phyloP scores from a whole-genome alignment of 495 filamentous ascomycete species.

The Aspergillus nidulans region DNA sequence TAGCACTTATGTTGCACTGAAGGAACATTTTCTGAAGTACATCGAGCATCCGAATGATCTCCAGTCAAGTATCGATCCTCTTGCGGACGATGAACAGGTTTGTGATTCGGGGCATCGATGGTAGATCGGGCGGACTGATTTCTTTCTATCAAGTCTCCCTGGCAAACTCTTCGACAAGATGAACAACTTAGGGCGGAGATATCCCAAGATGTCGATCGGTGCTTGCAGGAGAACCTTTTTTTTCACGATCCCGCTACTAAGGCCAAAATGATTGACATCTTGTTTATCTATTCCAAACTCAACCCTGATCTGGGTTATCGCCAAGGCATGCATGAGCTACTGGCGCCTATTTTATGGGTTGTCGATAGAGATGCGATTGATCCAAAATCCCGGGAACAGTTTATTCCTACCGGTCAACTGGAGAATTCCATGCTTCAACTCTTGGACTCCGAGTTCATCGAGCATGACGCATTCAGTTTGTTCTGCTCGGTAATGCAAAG shows the following conservation, averaged over 20 bases:
- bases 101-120: constrained; percentile 24
- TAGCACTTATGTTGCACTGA: constrained; percentile 65
- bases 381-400: constrained; percentile 23
- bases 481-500: constrained; percentile 83
- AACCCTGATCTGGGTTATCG: constrained; percentile 85
- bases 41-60: constrained; percentile 80
- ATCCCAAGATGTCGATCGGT: constrained; percentile 88
- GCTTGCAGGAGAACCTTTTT: constrained; percentile 86
- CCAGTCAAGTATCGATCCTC: constrained; percentile 70
- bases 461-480: constrained; percentile 86
- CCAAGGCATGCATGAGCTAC: constrained; percentile 95
- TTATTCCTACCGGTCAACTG: constrained; percentile 21
- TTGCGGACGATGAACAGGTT: constrained; percentile 82
- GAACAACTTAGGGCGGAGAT: constrained; percentile 84
- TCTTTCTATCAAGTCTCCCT: constrained; percentile 73
- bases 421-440: constrained; percentile 55
- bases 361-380: constrained; percentile 76
- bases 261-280: constrained; percentile 74
- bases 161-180: constrained; percentile 78
- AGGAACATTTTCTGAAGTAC: constrained; percentile 68
- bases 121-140: constrained; percentile 33
- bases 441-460: constrained; percentile 67
- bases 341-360: constrained; percentile 88
- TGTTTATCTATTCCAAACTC: constrained; percentile 93
- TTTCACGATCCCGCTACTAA: constrained; percentile 81